These are phyloP conservation scores for Trebouxia gelatinosa DNA, from an alignment of 163 green algal genomes.

Conservation along the genomic window DNA sequence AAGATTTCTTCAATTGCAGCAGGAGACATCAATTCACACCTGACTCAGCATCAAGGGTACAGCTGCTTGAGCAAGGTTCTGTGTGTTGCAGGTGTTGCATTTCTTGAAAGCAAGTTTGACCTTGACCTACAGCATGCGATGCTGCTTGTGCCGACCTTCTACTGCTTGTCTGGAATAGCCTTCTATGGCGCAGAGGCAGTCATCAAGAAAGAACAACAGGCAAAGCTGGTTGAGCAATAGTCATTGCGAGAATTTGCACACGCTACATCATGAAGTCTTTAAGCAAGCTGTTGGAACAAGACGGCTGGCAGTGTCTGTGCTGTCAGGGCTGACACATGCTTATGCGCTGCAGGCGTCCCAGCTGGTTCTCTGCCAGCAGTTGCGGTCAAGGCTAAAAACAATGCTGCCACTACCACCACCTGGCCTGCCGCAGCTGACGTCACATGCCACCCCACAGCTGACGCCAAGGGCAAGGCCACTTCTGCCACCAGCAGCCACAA, in stretches of 20 bases:
- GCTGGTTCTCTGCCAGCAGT: not conserved
- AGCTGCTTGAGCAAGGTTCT: not conserved
- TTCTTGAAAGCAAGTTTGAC: slow-evolving; percentile 60
- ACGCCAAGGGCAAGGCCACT: not conserved
- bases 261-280: too few species aligned
- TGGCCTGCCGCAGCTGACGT: not conserved
- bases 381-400: not conserved
- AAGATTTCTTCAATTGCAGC: not conserved
- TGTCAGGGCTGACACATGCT: too few species aligned
- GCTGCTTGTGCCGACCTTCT: slow-evolving; percentile 77
- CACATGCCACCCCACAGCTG: not conserved
- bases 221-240: too few species aligned
- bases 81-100: slow-evolving; percentile 54
- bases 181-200: slow-evolving; percentile 68
- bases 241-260: too few species aligned
- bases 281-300: too few species aligned
- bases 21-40: not conserved
- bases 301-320: too few species aligned
- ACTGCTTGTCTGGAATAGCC: slow-evolving; percentile 62
- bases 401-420: not conserved
- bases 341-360: not conserved
- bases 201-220: slow-evolving; percentile 24
- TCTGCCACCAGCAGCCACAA: not conserved
- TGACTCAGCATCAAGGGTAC: not conserved
- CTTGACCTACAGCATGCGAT: slow-evolving; percentile 82